phyloP scores from a whole-genome alignment of 805 yeast species.

The Yamadazyma endophytica region DNA sequence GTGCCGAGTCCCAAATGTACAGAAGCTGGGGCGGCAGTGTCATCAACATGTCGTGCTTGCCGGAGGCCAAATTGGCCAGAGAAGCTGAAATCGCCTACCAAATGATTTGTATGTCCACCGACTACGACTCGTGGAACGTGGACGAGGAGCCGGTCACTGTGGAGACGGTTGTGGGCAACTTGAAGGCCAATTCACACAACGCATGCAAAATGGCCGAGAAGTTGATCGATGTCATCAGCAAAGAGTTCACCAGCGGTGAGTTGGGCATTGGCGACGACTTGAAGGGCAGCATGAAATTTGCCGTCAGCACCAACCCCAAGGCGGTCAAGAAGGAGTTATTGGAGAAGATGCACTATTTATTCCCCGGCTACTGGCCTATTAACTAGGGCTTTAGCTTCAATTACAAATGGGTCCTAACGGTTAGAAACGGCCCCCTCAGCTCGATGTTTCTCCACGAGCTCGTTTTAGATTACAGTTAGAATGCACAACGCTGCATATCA shows the following conservation, averaged over 20 bases:
- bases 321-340: constrained; percentile 71
- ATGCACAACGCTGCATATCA: too few species aligned
- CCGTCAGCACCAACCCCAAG: constrained; percentile 72
- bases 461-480: too few species aligned
- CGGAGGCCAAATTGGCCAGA: constrained; percentile 95
- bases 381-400: constrained; percentile 1
- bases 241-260: constrained; percentile 50
- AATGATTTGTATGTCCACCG: constrained; percentile 99
- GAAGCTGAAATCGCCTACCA: constrained; percentile 97
- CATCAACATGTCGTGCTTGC: constrained; percentile 94
- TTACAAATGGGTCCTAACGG: too few species aligned
- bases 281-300: constrained; percentile 69
- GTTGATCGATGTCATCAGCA: constrained; percentile 64
- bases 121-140: constrained; percentile 98
- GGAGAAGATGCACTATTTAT: constrained; percentile 78
- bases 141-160: constrained; percentile 95
- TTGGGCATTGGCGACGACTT: constrained; percentile 63
- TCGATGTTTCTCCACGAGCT: too few species aligned
- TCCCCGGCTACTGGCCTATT: constrained; percentile 82
- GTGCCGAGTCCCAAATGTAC: constrained; percentile 92
- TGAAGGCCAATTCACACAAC: constrained; percentile 80
- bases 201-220: constrained; percentile 75
- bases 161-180: constrained; percentile 91
- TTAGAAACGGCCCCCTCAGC: too few species aligned
- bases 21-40: constrained; percentile 87